Evolutionary conservation across 2,329 filamentous ascomycete species (phyloP), one percentile per base, ranked within the genome.

Genomic region (Colletotrichum salicis): DNA sequence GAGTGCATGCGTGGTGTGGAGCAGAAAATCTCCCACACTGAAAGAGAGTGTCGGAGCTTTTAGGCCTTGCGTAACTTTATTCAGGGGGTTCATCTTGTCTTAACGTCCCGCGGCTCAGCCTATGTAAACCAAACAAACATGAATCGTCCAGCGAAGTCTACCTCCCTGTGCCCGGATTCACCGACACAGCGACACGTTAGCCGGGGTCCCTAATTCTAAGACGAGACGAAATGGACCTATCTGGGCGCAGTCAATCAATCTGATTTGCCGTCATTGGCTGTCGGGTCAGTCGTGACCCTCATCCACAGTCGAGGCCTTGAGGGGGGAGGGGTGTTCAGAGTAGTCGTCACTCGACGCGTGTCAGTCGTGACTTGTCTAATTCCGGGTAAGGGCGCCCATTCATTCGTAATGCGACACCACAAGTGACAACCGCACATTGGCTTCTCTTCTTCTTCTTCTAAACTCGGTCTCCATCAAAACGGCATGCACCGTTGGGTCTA

Each of bases 121-220:
- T 57, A 13, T 29, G 31, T 22, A 48, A 61, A 64, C 33, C 33
- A 41, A 57, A 41, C 31, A 64, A 56, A 63, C 27, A n/a, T 31
- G 35, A 57, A 35, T 57, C 35, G 35, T 10, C 51, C 48, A 31
- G 65, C 37, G 15, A 41, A 41, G 37, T 19, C 37, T 41, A 41
- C 37, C 15, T 41, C 37, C 37, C 37, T 41, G 37, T 41, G 58
- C 29, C 51, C 31, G 51, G 58, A 22, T 35, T 35, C 51, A 29
- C 58, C 58, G 48, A 29, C 51, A 48, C 55, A 63, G 27, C 24
- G 22, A 51, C 51, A 59, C 58, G 10, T 27, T 52, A 13, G 27
- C 57, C 58, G 59, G 48, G 65, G 37, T 63, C 35, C 65, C 58
- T 51, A 57, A 48, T 37, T 52, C 58, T 63, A n/a, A 37, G 65